These are phyloP conservation scores for Purshia tridentata DNA, from an alignment of 306 rosid species.

Conservation along the genomic window DNA sequence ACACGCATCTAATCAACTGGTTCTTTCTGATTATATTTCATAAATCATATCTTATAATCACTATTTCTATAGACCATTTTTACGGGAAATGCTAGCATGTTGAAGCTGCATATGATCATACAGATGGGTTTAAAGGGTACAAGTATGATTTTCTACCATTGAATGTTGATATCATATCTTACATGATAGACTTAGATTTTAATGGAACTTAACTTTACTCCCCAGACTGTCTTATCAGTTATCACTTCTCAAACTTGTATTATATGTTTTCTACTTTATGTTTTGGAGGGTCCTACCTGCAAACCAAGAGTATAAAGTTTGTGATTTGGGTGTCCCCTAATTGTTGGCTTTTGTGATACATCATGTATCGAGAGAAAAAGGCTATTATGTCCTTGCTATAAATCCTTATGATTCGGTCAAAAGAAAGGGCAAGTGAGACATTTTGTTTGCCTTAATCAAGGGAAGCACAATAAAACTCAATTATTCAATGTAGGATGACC, in stretches of 20 bases:
- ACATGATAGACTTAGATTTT: neutral
- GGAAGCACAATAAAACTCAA: constrained; percentile 33
- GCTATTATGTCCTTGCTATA: constrained; percentile 3
- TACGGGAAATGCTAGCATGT: too few relatives aligned
- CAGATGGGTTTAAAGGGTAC: too few relatives aligned
- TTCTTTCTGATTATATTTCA: constrained; percentile 6
- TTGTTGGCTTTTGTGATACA: constrained; percentile 15
- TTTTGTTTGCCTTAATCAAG: constrained; percentile 37
- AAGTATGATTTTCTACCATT: too few relatives aligned
- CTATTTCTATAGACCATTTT: constrained; percentile 7
- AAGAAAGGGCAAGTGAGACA: constrained; percentile 29
- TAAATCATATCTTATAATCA: constrained; percentile 24
- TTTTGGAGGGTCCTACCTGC: constrained; percentile 33
- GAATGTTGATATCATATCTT: too few relatives aligned
- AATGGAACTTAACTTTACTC: neutral
- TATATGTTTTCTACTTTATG: neutral
- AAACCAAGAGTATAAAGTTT: constrained; percentile 21
- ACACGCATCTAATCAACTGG: constrained; percentile 16
- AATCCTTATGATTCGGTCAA: neutral
- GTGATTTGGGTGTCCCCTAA: constrained; percentile 27
- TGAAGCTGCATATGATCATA: too few relatives aligned
- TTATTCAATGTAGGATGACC: constrained; percentile 20
- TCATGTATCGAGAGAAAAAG: constrained; percentile 10
- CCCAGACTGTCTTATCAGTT: neutral
- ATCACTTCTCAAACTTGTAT: neutral